Base-by-base conservation (phyloP, 208 protist genomes). In the Naegleria fowleri region DNA sequence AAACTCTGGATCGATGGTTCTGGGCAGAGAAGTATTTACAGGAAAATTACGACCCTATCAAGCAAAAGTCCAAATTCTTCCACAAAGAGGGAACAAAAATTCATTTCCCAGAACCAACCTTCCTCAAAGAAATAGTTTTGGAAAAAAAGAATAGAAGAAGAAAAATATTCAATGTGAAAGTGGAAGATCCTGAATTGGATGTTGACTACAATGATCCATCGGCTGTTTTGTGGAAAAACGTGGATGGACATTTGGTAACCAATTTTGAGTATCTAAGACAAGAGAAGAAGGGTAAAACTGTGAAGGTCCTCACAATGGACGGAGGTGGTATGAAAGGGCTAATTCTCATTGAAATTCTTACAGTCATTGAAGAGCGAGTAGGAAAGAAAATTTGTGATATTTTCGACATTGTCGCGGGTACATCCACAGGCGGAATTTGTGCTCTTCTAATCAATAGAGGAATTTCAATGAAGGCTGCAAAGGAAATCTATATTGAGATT, bases 281-380 rank as follows among this genome's bases (percentile, higher is more conserved):
- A n/a, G 67, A 79, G 36, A 36, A 29, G 29, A 79, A 79, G n/a
- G 67, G 67, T 2, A 79, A 79, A 79, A 79, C 67, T 36, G 67
- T 79, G 36, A 55, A 88, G 40, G 58, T 92, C 6, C 51, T 92
- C 6, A 88, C 83, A 29, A 38, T 92, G 19, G 91, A 92, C 55
- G 91, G 91, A 22, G 91, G 91, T 40, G 91, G 91, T 33, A 91
- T 92, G n/a, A 58, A 88, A 36, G 91, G 91, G 9, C 43, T 92
- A 5, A 92, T 92, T 55, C 22, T 41, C 5, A 58, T 58, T 38
- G n/a, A 85, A 22, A 41, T 92, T 29, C 41, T 92, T 29, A 29
- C 16, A 25, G 39, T 25, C 6, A 91, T 92, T 43, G 79, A 85
- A 43, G 79, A 85, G 11, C 38, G n/a, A 43, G n/a, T 85, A 16